Base-by-base conservation (phyloP, 768 basidiomycete genomes). In the Mycena latifolia region DNA sequence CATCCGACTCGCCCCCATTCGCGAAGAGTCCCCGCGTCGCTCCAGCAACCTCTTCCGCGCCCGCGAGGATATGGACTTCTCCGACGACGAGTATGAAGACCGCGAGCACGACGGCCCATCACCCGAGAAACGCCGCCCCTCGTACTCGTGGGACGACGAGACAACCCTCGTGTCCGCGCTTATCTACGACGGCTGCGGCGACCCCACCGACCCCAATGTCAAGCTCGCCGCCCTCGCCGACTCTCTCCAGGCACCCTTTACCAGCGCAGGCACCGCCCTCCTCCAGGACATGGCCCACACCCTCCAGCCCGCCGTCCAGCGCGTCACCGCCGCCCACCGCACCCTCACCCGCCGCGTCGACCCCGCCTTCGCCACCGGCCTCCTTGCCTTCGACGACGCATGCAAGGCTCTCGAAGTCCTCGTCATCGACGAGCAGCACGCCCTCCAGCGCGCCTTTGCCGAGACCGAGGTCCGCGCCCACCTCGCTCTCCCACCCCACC, bases 121-220 rank as follows among this genome's bases (percentile, higher is more conserved):
- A 5, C 48, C 48, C 48, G 39, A 51, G 48, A 67, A 43, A 52
- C 24, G 48, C 14, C 67, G 67, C 20, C 70, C 72, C 1, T 71
- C 76, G 25, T 86, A 86, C 71, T 73, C 76, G 33, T 88, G 86
- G 86, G 82, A 87, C 41, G 83, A 85, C 65, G 86, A 86, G 70
- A 75, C 73, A n/a, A 85, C 86, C 2, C 78, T 88, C 35, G 79
- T 86, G n/a, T 80, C 82, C 18, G 82, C 82, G 47, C 75, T 88
- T 24, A 73, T 87, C 73, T 80, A 84, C 41, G 79, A 81, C 53
- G 78, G 73, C 48, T 22, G 17, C 62, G 22, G 5, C 10, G 45
- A 46, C 24, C 45, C 45, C n/a, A 39, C 72, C 31, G 77, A 76
- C 48, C 60, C 67, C 33, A 75, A 78, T 39, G 73, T 77, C 58